A percentile compares a stretch with the other conserved stretches of the same genome.
Conservation (phyloP, 2,329 filamentous ascomycete genomes). For the Colletotrichum tabaci region DNA sequence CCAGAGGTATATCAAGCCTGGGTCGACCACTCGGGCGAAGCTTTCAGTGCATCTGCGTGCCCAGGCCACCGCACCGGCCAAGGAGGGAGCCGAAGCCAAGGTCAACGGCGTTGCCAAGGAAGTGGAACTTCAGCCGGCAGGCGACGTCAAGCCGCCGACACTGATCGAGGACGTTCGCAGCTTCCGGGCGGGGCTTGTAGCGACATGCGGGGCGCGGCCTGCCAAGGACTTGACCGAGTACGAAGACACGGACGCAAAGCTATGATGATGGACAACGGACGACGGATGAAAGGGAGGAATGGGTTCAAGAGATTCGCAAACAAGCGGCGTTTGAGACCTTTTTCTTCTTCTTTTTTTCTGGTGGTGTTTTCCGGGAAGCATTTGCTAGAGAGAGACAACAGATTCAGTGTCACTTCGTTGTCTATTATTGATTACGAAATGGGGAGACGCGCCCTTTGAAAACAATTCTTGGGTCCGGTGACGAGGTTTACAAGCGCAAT, state of each 20-base stretch:
- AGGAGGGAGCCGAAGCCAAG: slow-evolving; percentile 61
- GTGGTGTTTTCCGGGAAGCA: slow-evolving; percentile 27
- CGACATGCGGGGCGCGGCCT: slow-evolving; percentile 80
- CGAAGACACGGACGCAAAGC: slow-evolving; percentile 87
- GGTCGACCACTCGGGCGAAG: slow-evolving; percentile 83
- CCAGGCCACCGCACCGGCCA: slow-evolving; percentile 66
- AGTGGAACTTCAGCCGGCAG: slow-evolving; percentile 51
- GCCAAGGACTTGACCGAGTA: slow-evolving; percentile 85
- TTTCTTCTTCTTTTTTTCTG: neutral
- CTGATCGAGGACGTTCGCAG: slow-evolving; percentile 84
- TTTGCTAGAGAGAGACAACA: slow-evolving; percentile 37
- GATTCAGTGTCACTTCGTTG: slow-evolving; percentile 19
- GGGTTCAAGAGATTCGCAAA: slow-evolving; percentile 13
- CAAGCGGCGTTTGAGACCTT: slow-evolving; percentile 28
- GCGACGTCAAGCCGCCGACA: slow-evolving; percentile 56
- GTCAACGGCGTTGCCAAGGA: slow-evolving; percentile 51
- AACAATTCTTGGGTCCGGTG: slow-evolving; percentile 15
- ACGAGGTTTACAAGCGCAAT: slow-evolving; percentile 13
- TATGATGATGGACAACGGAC: slow-evolving; percentile 63
- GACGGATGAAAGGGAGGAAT: neutral
- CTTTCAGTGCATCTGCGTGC: slow-evolving; percentile 87
- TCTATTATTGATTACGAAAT: slow-evolving; percentile 1
- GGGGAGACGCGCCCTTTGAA: slow-evolving; percentile 2
- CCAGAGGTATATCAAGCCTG: slow-evolving; percentile 80
- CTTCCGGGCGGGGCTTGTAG: slow-evolving; percentile 83